Evolutionary conservation across 495 filamentous ascomycete genomes (phyloP), one percentile per base, ranked within the genome.

Genomic region (Wilcoxina mikolae): DNA sequence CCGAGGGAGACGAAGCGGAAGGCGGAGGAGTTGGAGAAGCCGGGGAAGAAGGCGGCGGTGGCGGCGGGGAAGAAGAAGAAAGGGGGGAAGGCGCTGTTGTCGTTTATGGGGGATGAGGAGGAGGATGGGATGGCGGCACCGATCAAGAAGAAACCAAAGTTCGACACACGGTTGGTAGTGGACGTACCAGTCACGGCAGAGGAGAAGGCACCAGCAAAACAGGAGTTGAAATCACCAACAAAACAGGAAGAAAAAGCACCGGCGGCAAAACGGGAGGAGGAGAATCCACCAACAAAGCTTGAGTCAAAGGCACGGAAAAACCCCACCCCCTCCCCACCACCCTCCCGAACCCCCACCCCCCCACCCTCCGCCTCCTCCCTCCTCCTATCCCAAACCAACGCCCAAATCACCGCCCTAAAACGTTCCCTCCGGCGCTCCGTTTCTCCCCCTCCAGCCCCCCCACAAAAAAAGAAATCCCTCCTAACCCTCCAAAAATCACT

Each of bases 331-430:
- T 65, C 22, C 55, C 64, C 11, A 11, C 23, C 48, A 41, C 54
- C 46, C 27, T 48, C 62, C 41, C 29, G 57, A 39, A 17, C 61
- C 31, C 22, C 55, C 29, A 23, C 54, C 45, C 56, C 50, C 7
- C 35, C 49, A 39, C 56, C 44, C 29, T 3, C 47, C 29, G 44
- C 33, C 17, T 52, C 33, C 20, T 23, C 17, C 7, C 27, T 12
- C 17, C 44, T 43, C 33, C 47, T 65, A 38, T 29, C 83, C n/a
- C 73, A 77, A 57, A 90, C 87, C 4, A 94, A 96, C 58, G 87
- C 87, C 18, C 83, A 95, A 63, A 95, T 96, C 58, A 89, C 84
- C 10, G 81, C 81, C 11, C 68, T 98, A 33, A 95, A 91, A 68
- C 84, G 85, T 17, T 94, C 87, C 1, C 93, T 96, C 85, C 90